Base-by-base conservation (phyloP, 1,284 basidiomycete genomes). In the Heterobasidion occidentale region DNA sequence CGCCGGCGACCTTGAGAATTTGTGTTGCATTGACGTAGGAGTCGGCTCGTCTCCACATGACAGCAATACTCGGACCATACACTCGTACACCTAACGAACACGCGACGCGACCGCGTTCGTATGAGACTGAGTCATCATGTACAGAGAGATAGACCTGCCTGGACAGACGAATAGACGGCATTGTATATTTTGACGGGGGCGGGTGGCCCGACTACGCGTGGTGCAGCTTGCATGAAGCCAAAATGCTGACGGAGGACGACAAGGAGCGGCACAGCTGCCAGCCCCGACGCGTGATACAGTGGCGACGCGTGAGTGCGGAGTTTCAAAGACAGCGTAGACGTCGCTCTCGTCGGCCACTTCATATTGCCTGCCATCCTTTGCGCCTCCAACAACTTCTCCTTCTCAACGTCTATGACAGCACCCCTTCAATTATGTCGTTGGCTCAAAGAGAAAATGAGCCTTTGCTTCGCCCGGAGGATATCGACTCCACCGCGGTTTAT, bases 1-100 rank as follows among this genome's bases (percentile, higher is more conserved):
- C 90, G 46, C 97, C 97, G 8, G 97, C 97, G 46, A 99, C 95
- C 74, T 99, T 99, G 67, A 99, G 85, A 61, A 99, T 98, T 73
- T 99, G 97, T 7, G 97, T 99, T 62, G 96, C 96, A 76, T 99
- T 99, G 64, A 93, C 91, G 72, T 83, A 98, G 64, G 92, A 94
- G 74, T 99, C 97, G 51, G 85, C 84, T 64, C 94, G 84, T 66
- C 97, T 79, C 58, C 96, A 87, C 97, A 99, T 99, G 63, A 99
- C 96, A 2, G 95, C 95, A 67, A 98, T 98, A 54, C 95, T 65
- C 97, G 84, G 61, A 98, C 91, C 91, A 96, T 95, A 67, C 92
- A 94, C 73, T 96, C 93, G 70, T 93, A 94, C 36, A 96, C 93
- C 88, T 91, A 64, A 49, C 33, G 19, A 58, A 58, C 62, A 65